phyloP scores from a whole-genome alignment of 148 eudicot species.

The Chenopodium suecicum region DNA sequence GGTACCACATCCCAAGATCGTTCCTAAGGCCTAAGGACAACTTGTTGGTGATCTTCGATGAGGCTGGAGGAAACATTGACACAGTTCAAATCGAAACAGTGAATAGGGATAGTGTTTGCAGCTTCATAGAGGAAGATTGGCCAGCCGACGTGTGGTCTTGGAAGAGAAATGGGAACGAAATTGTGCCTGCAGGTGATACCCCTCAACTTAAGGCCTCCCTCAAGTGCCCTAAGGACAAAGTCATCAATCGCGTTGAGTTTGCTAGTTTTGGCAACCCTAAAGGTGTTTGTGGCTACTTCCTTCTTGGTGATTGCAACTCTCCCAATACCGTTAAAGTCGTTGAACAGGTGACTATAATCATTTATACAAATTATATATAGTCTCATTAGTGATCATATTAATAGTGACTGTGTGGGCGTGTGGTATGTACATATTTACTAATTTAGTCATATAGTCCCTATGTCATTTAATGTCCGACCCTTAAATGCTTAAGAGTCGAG shows the following conservation, averaged over 20 bases:
- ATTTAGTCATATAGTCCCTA: too few relatives aligned
- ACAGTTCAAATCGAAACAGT: conserved; percentile 49
- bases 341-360: conserved; percentile 38
- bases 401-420: too few relatives aligned
- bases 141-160: conserved; percentile 55
- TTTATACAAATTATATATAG: too few relatives aligned
- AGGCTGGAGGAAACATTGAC: conserved; percentile 55
- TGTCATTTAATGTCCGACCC: too few relatives aligned
- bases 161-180: conserved; percentile 38
- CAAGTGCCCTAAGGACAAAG: conserved; percentile 47
- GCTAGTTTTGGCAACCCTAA: conserved; percentile 69
- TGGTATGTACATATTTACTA: too few relatives aligned
- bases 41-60: conserved; percentile 73
- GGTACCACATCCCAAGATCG: conserved; percentile 88
- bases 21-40: conserved; percentile 65
- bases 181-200: conserved; percentile 19
- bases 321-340: conserved; percentile 40
- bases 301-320: conserved; percentile 41
- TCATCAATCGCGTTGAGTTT: conserved; percentile 50
- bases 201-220: conserved; percentile 40
- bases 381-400: too few relatives aligned
- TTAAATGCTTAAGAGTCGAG: too few relatives aligned
- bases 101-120: conserved; percentile 63
- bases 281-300: conserved; percentile 66
- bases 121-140: conserved; percentile 44